Evolutionary conservation across 352 stramenopile species (phyloP).

Genomic region (Nothophytophthora sp.): DNA sequence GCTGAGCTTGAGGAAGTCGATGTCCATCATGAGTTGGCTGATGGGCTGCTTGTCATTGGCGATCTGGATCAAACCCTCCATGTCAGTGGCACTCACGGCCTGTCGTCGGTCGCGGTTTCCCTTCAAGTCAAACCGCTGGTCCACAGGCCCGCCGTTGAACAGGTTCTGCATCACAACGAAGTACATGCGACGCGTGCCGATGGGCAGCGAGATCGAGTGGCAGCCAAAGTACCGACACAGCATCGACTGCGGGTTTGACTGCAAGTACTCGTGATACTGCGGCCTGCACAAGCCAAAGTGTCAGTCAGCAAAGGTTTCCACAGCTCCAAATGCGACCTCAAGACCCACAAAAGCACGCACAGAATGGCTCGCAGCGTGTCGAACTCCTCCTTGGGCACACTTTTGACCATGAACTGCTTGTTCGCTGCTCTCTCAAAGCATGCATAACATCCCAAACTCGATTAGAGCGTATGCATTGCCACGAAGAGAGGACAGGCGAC

Average conservation of each 20-base stretch:
- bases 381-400: conserved; percentile 84
- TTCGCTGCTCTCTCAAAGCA: conserved; percentile 42
- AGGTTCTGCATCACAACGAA: conserved; percentile 91
- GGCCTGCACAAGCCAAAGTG: conserved; percentile 27
- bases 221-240: conserved; percentile 85
- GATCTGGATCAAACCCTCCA: conserved; percentile 66
- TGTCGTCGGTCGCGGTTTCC: conserved; percentile 78
- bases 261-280: conserved; percentile 80
- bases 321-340: not conserved
- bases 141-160: conserved; percentile 76
- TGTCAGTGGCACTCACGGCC: conserved; percentile 58
- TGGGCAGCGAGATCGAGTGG: conserved; percentile 83
- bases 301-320: not conserved
- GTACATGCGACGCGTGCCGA: conserved; percentile 85
- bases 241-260: conserved; percentile 72
- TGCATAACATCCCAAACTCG: conserved; percentile 1
- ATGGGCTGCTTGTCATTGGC: conserved; percentile 63
- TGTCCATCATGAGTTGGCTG: conserved; percentile 83
- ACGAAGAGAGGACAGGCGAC: not conserved
- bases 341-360: conserved; percentile 26
- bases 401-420: conserved; percentile 90
- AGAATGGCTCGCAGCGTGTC: conserved; percentile 80
- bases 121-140: conserved; percentile 84
- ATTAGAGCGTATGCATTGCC: not conserved
- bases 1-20: conserved; percentile 83